Evolutionary conservation across 2,329 filamentous ascomycete genomes (phyloP).

Genomic region (Tolypocladium album): DNA sequence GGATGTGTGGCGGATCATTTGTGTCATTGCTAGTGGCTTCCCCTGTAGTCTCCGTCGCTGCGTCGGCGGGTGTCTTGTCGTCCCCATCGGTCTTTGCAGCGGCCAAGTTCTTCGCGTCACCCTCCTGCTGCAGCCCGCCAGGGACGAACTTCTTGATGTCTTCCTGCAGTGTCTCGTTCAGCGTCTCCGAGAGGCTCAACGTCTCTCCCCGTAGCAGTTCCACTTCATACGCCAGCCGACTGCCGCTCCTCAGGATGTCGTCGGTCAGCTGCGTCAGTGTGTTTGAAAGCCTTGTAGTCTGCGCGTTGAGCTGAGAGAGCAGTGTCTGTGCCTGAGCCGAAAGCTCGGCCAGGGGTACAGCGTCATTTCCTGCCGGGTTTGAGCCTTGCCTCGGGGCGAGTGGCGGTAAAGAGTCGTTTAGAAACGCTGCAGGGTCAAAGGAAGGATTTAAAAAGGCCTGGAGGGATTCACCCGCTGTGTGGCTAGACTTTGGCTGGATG

Average conservation of each 20-base stretch:
- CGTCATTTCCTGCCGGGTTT: conserved; percentile 13
- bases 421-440: conserved; percentile 77
- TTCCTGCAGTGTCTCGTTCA: conserved; percentile 60
- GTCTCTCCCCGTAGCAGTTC: conserved; percentile 87
- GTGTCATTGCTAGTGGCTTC: conserved; percentile 7
- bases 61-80: conserved; percentile 9
- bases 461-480: conserved; percentile 62
- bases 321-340: conserved; percentile 73
- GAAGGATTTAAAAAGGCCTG: conserved; percentile 62
- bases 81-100: conserved; percentile 6
- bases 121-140: conserved; percentile 26
- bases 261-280: conserved; percentile 85
- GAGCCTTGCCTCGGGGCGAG: conserved; percentile 37
- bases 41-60: conserved; percentile 8
- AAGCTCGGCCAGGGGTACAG: conserved; percentile 60
- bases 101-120: conserved; percentile 10
- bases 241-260: conserved; percentile 83
- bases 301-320: conserved; percentile 79
- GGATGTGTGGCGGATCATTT: conserved; percentile 57
- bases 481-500: conserved; percentile 41
- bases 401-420: conserved; percentile 69
- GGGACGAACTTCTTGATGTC: conserved; percentile 68
- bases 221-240: conserved; percentile 85
- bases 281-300: conserved; percentile 72
- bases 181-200: conserved; percentile 63